phyloP scores from a whole-genome alignment of 495 filamentous ascomycete species.

The Aspergillus funiculosus region DNA sequence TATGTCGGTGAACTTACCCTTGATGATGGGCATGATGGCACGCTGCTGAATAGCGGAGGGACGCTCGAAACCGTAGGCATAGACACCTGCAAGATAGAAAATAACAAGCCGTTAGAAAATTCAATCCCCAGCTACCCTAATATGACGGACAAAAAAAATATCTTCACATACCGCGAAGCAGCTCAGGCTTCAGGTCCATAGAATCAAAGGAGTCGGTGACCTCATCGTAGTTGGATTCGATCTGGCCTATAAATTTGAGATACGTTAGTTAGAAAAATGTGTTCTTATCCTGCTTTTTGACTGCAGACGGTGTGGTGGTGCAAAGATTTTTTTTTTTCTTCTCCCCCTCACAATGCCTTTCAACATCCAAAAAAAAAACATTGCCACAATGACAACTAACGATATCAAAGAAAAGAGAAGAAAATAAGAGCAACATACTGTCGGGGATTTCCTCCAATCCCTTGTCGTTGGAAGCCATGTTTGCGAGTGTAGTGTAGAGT shows the following conservation, averaged over 20 bases:
- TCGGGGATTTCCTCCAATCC: conserved; percentile 94
- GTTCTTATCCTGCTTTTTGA: not conserved
- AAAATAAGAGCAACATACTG: conserved; percentile 49
- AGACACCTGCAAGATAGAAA: conserved; percentile 62
- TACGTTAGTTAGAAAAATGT: conserved; percentile 20
- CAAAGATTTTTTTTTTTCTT: conserved; percentile 10
- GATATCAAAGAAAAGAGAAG: conserved; percentile 13
- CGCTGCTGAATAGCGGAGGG: conserved; percentile 99
- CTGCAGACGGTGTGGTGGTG: not conserved
- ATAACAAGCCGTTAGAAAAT: conserved; percentile 28
- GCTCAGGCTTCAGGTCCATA: conserved; percentile 93
- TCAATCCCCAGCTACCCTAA: conserved; percentile 20
- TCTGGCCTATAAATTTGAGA: conserved; percentile 62
- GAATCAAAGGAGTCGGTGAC: conserved; percentile 97
- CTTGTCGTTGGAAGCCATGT: conserved; percentile 90
- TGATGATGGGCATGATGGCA: conserved; percentile 99
- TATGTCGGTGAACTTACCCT: conserved; percentile 61
- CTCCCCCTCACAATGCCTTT: not conserved
- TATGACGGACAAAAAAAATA: conserved; percentile 7
- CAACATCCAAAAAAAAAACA: conserved; percentile 18
- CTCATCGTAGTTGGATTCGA: conserved; percentile 99
- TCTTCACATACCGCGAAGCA: conserved; percentile 78
- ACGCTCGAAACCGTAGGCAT: conserved; percentile 99
- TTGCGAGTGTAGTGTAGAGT: conserved; percentile 58
- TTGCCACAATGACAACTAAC: conserved; percentile 4